Evolutionary conservation across 352 stramenopile genomes (phyloP).

Genomic region (Achlya hypogyna): DNA sequence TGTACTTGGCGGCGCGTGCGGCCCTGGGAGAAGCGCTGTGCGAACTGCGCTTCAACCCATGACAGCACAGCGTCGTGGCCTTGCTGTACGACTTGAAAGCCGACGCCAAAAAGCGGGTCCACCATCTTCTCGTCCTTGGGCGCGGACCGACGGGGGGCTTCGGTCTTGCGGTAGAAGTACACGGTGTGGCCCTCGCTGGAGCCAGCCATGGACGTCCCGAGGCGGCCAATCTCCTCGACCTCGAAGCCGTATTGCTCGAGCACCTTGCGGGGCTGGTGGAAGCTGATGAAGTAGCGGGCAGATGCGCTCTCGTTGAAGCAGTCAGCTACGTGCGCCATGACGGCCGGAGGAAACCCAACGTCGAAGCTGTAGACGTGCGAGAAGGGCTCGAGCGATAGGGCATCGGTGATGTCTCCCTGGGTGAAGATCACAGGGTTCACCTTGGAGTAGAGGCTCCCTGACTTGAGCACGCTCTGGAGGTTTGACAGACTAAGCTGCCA

Average conservation of each 20-base stretch:
- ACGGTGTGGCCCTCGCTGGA: constrained; percentile 94
- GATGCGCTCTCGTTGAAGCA: constrained; percentile 89
- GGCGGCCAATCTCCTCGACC: constrained; percentile 84
- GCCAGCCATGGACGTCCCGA: constrained; percentile 90
- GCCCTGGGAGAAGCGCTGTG: constrained; percentile 44
- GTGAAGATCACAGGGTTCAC: constrained; percentile 73
- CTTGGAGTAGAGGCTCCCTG: constrained; percentile 21
- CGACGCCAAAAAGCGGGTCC: constrained; percentile 69
- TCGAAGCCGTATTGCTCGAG: constrained; percentile 91
- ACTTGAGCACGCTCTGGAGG: constrained; percentile 80
- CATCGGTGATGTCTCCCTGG: constrained; percentile 90
- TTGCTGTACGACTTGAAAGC: constrained; percentile 69
- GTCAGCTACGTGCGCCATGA: constrained; percentile 87
- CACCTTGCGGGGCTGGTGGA: constrained; percentile 87
- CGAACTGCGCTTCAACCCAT: constrained; percentile 69
- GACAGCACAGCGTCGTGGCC: constrained; percentile 59
- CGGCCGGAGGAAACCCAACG: constrained; percentile 93
- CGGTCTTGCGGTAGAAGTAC: constrained; percentile 89
- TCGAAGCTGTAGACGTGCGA: constrained; percentile 99
- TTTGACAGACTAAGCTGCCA: constrained; percentile 93
- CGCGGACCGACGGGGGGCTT: not conserved
- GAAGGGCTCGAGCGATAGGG: constrained; percentile 92
- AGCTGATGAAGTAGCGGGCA: constrained; percentile 92
- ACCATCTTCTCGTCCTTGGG: constrained; percentile 30
- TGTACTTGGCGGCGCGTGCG: constrained; percentile 52